Conservation (phyloP, 2,329 filamentous ascomycete species). For the Aspergillus sp. region DNA sequence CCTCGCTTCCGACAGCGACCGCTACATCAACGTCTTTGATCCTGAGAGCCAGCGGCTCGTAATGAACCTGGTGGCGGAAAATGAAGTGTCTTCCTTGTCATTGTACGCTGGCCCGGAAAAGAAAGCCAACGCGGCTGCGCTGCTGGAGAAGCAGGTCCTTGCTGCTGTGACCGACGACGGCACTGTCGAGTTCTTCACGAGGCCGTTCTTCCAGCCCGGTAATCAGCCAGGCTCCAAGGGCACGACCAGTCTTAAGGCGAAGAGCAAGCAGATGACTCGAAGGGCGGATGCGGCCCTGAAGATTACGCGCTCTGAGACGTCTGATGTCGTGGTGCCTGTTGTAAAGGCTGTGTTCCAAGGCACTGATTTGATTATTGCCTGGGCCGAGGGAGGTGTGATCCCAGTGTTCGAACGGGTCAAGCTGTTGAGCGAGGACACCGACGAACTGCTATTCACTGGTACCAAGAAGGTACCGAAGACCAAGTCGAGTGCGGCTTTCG, state of each 20-base stretch:
- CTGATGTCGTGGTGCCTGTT: constrained; percentile 32
- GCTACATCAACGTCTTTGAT: constrained; percentile 44
- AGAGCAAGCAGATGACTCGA: constrained; percentile 36
- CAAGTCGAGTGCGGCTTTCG: constrained; percentile 34
- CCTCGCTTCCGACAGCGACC: constrained; percentile 41
- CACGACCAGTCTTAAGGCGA: constrained; percentile 35
- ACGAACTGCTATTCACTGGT: constrained; percentile 37
- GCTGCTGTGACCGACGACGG: constrained; percentile 41
- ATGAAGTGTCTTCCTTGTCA: constrained; percentile 34
- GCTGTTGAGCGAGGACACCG: constrained; percentile 37
- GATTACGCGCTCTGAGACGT: constrained; percentile 34
- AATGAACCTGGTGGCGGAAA: constrained; percentile 41
- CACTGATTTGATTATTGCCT: constrained; percentile 38
- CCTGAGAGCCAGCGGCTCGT: constrained; percentile 33
- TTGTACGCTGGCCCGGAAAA: constrained; percentile 21
- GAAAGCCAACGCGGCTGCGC: constrained; percentile 6
- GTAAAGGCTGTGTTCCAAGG: constrained; percentile 38
- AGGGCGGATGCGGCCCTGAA: constrained; percentile 38
- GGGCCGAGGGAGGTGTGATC: constrained; percentile 42
- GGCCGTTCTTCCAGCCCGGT: constrained; percentile 34
- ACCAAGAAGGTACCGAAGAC: constrained; percentile 35
- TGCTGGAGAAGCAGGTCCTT: constrained; percentile 33
- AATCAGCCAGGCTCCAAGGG: constrained; percentile 17
- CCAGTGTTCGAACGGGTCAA: constrained; percentile 41
- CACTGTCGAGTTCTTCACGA: constrained; percentile 41